A percentile compares a stretch with the other conserved stretches of the same genome.
These are phyloP conservation scores for Phytophthora macrochlamydospora DNA, from an alignment of 352 stramenopile genomes.

Conservation along the genomic window DNA sequence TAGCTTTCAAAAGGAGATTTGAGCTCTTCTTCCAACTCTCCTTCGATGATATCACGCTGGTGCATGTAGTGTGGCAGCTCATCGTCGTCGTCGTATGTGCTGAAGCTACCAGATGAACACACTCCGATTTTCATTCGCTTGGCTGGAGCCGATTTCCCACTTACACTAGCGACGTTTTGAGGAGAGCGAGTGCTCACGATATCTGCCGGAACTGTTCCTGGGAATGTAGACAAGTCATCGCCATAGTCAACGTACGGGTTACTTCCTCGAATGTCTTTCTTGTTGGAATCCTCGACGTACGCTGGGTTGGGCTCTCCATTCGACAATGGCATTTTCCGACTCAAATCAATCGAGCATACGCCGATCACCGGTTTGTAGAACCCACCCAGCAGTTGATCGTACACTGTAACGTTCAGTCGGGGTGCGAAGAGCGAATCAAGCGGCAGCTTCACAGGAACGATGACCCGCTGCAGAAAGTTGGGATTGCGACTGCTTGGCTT, in stretches of 20 bases:
- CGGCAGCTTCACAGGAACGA: slow-evolving; percentile 85
- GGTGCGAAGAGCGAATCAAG: slow-evolving; percentile 86
- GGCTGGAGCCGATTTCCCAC: slow-evolving; percentile 8
- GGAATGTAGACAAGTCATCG: slow-evolving; percentile 65
- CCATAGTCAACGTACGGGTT: slow-evolving; percentile 75
- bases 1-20: slow-evolving; percentile 87
- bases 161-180: not conserved
- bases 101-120: slow-evolving; percentile 38
- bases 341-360: slow-evolving; percentile 75
- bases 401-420: slow-evolving; percentile 84
- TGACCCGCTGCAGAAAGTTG: slow-evolving; percentile 89
- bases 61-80: slow-evolving; percentile 74
- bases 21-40: slow-evolving; percentile 70
- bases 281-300: slow-evolving; percentile 51
- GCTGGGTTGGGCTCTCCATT: slow-evolving; percentile 69
- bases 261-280: slow-evolving; percentile 22
- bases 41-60: slow-evolving; percentile 54
- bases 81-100: slow-evolving; percentile 51
- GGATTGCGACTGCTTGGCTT: slow-evolving; percentile 82
- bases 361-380: slow-evolving; percentile 86
- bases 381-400: slow-evolving; percentile 84
- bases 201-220: slow-evolving; percentile 42
- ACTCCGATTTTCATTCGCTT: slow-evolving; percentile 15
- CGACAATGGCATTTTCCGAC: slow-evolving; percentile 70
- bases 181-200: slow-evolving; percentile 20